Evolutionary conservation across 768 basidiomycete species (phyloP).

Genomic region (Amanita jacksonii): DNA sequence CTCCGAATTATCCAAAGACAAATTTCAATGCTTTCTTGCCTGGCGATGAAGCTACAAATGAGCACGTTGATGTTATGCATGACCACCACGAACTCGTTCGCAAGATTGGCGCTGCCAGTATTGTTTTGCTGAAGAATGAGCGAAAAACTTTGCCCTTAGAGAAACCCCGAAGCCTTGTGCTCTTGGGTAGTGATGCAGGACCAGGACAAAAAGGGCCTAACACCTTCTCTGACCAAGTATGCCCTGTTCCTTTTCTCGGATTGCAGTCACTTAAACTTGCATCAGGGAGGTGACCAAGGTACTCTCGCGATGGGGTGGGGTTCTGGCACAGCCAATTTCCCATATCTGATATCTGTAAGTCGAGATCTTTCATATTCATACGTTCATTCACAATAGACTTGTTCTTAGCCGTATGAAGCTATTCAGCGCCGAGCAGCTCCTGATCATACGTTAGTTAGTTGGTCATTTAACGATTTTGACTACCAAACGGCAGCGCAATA

Average conservation of each 20-base stretch:
- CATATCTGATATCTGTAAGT: constrained; percentile 69
- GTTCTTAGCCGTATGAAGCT: constrained; percentile 65
- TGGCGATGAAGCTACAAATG: constrained; percentile 42
- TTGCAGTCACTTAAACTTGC: background rate
- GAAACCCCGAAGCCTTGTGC: constrained; percentile 46
- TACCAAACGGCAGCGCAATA: constrained; percentile 37
- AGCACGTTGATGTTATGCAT: constrained; percentile 57
- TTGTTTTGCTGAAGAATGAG: constrained; percentile 69
- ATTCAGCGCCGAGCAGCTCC: constrained; percentile 62
- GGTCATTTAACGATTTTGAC: constrained; percentile 66
- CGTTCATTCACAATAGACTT: background rate
- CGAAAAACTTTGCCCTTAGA: constrained; percentile 46
- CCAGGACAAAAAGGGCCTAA: constrained; percentile 64
- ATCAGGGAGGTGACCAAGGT: constrained; percentile 47
- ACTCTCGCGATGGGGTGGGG: constrained; percentile 92
- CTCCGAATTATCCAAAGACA: constrained; percentile 45
- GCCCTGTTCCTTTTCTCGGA: background rate
- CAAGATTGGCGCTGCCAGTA: constrained; percentile 64
- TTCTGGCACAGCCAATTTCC: constrained; percentile 70
- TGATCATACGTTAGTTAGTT: constrained; percentile 49
- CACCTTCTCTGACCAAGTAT: constrained; percentile 47
- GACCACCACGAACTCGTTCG: constrained; percentile 62
- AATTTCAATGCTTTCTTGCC: constrained; percentile 65
- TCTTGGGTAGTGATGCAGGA: constrained; percentile 58
- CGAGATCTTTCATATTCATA: constrained; percentile 6